Conservation (phyloP, 1,284 basidiomycete species). For the Neolentinus lepideus region DNA sequence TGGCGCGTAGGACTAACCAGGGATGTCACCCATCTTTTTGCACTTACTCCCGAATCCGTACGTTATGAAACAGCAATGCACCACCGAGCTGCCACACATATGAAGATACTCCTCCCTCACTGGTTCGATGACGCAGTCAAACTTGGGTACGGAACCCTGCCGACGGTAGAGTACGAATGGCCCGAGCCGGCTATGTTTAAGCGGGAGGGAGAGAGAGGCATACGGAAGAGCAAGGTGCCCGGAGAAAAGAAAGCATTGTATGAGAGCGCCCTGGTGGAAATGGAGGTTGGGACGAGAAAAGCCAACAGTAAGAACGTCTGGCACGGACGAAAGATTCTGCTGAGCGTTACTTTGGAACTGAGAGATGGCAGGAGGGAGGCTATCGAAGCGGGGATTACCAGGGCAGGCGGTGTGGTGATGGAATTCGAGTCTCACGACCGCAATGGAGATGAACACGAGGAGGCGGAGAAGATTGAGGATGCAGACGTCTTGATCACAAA, state of each 20-base stretch:
- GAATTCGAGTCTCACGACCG: constrained; percentile 25
- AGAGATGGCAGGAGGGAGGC: constrained; percentile 38
- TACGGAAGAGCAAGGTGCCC: constrained; percentile 23
- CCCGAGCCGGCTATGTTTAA: constrained; percentile 53
- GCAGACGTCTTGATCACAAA: constrained; percentile 68
- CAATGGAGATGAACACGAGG: constrained; percentile 25
- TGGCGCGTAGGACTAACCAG: constrained; percentile 69
- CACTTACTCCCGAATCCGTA: constrained; percentile 37
- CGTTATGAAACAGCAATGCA: constrained; percentile 63
- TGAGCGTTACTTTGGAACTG: constrained; percentile 50
- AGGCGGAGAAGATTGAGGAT: constrained; percentile 34
- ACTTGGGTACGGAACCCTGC: constrained; percentile 48
- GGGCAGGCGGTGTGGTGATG: constrained; percentile 50
- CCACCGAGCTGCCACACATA: constrained; percentile 41
- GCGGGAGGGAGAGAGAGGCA: constrained; percentile 17
- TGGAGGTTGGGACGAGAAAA: constrained; percentile 11
- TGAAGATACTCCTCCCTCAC: constrained; percentile 67
- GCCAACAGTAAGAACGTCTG: constrained; percentile 29
- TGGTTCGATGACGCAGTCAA: constrained; percentile 81
- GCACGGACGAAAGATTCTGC: constrained; percentile 47
- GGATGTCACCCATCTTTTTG: constrained; percentile 84
- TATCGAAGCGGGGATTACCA: constrained; percentile 48
- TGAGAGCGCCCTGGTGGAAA: constrained; percentile 24
- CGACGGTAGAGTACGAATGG: constrained; percentile 64
- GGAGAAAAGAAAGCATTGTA: constrained; percentile 37